A percentile compares a stretch with the other conserved stretches of the same genome.
Conservation (phyloP, 257 asterid species). For the Salvia miltiorrhiza region DNA sequence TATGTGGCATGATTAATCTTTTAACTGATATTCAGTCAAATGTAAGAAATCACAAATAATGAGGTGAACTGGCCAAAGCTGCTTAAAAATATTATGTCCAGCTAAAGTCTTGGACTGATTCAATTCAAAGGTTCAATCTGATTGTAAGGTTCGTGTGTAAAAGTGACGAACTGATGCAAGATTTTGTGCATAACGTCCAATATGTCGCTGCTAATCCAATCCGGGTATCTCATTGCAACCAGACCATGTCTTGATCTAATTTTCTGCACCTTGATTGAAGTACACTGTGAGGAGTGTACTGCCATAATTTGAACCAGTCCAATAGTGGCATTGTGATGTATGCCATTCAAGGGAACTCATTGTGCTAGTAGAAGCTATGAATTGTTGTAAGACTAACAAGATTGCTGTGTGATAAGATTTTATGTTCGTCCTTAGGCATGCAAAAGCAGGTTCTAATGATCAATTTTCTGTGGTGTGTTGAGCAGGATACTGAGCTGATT, state of each 20-base stretch:
- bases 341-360: not conserved
- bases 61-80: not conserved
- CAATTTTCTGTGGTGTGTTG: constrained; percentile 12
- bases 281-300: not conserved
- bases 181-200: not conserved
- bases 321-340: not conserved
- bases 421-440: not conserved
- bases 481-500: not conserved
- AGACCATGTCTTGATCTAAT: not conserved
- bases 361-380: not conserved
- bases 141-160: not conserved
- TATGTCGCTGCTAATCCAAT: not conserved
- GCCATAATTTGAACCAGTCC: not conserved
- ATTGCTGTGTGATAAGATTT: not conserved
- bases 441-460: not conserved
- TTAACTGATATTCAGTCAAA: too few relatives aligned
- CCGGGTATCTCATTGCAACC: not conserved
- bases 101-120: not conserved
- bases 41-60: not conserved
- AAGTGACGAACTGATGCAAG: not conserved
- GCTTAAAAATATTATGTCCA: not conserved
- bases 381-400: not conserved
- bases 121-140: not conserved
- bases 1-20: too few relatives aligned
- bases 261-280: not conserved